Base-by-base conservation (phyloP, 768 basidiomycete genomes). In the Leccinum disarticulatum region DNA sequence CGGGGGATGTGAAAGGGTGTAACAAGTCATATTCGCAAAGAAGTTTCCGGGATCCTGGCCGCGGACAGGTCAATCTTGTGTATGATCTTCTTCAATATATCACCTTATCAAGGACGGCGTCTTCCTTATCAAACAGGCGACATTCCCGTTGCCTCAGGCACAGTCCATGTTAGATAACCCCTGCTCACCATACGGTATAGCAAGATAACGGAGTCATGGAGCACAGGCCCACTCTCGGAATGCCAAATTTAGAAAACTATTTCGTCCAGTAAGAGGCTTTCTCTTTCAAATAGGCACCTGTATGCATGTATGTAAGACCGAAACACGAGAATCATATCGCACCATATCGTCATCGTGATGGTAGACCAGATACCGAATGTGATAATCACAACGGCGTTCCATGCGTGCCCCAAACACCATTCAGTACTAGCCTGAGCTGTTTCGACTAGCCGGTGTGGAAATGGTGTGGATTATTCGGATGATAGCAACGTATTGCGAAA, bases 401-500 rank as follows among this genome's bases (percentile, higher is more conserved):
- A 17, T 47, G 35, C 28, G 51, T 58, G 49, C 31, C 17, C 54
- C 15, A 13, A 10, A 30, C 36, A 43, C 28, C 49, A 38, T 48
- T 53, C 55, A 64, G 60, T 49, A 52, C 35, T n/a, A 22, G 30
- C 3, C 31, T 41, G 43, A 52, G 46, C 31, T 30, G 27, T 54
- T 49, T 59, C 35, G 19, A 58, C 55, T 41, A 46, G 51, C 27
- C 50, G 3, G 13, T 19, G 48, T 27, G 28, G 33, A 35, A 17
- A 49, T 15, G 51, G 47, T 19, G 33, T 10, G 17, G 36, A 33
- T 28, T 19, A 14, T 48, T 38, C 1, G 10, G 38, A 33, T 52
- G 52, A 59, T 13, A 25, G 50, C 54, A 48, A 46, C 54, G 52
- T 64, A 54, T 47, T 52, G 33, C 51, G 56, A 25, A 48, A 33